These are phyloP conservation scores for Penicillium sp. DNA, from an alignment of 2,329 filamentous ascomycete genomes.

Conservation along the genomic window DNA sequence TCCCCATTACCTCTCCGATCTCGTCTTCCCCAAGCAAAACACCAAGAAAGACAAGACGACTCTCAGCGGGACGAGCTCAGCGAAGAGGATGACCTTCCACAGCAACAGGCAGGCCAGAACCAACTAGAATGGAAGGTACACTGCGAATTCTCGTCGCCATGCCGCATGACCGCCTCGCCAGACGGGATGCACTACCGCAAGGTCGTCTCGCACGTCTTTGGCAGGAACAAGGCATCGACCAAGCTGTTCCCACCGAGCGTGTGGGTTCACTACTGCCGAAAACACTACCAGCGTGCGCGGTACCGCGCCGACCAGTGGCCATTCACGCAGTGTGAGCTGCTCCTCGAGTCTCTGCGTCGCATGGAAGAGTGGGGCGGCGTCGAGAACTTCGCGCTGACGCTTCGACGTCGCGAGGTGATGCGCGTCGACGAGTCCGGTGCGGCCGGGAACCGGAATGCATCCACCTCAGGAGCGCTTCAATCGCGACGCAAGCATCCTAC, in stretches of 20 bases:
- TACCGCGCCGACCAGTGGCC: slow-evolving; percentile 63
- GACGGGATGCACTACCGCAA: slow-evolving; percentile 59
- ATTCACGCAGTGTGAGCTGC: slow-evolving; percentile 61
- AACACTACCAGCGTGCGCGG: slow-evolving; percentile 74
- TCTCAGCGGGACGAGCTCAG: neutral
- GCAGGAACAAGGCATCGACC: slow-evolving; percentile 76
- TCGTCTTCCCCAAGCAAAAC: neutral
- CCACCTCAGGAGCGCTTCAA: neutral
- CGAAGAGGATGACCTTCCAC: neutral
- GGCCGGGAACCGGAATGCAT: neutral
- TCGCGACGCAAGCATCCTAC: slow-evolving; percentile 25
- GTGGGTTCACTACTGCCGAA: slow-evolving; percentile 76
- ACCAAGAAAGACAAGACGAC: neutral
- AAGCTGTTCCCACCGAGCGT: slow-evolving; percentile 64
- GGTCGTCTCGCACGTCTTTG: slow-evolving; percentile 77
- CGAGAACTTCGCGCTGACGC: slow-evolving; percentile 56
- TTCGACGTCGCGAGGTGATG: slow-evolving; percentile 20
- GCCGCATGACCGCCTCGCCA: slow-evolving; percentile 19
- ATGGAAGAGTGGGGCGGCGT: slow-evolving; percentile 64
- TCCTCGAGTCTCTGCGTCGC: slow-evolving; percentile 60
- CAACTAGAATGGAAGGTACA: neutral
- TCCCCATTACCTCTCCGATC: no score
- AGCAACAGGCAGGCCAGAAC: neutral
- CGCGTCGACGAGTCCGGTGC: slow-evolving; percentile 50
- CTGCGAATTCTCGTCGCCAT: slow-evolving; percentile 18